Percentiles rank a stretch among this genome's conserved stretches.
phyloP scores from a whole-genome alignment of 2,329 filamentous ascomycete genomes.

The Fusarium euwallaceae region DNA sequence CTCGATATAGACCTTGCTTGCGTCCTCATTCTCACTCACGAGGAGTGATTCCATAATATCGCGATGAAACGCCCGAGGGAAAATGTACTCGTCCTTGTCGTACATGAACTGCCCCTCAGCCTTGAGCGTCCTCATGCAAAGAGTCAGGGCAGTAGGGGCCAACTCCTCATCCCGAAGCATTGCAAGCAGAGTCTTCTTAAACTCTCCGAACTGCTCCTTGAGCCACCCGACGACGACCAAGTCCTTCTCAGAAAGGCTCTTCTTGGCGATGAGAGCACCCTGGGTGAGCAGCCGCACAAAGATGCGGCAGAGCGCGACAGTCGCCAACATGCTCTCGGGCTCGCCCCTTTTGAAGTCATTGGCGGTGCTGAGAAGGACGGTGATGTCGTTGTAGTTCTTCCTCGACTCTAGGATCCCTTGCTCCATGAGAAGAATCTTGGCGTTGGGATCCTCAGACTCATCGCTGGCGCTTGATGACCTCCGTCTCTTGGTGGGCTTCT shows the following conservation, averaged over 20 bases:
- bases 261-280: constrained; percentile 76
- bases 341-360: constrained; percentile 63
- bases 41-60: constrained; percentile 75
- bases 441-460: constrained; percentile 67
- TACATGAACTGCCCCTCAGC: constrained; percentile 76
- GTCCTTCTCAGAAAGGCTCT: constrained; percentile 78
- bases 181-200: constrained; percentile 71
- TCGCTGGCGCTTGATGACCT: constrained; percentile 64
- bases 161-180: constrained; percentile 73
- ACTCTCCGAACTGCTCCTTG: constrained; percentile 79
- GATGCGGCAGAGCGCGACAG: constrained; percentile 86
- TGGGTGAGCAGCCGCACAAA: constrained; percentile 85
- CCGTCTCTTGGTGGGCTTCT: constrained; percentile 64
- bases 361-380: constrained; percentile 71
- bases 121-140: constrained; percentile 88
- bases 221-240: constrained; percentile 82
- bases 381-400: constrained; percentile 93
- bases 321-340: constrained; percentile 73
- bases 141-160: constrained; percentile 79
- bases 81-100: constrained; percentile 74
- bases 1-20: constrained; percentile 80
- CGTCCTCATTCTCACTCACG: constrained; percentile 66
- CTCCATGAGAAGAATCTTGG: constrained; percentile 81
- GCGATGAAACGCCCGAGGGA: constrained; percentile 76
- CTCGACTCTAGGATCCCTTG: constrained; percentile 85